Conservation (phyloP, 2,329 filamentous ascomycete genomes). For the Amylocarpus encephaloides region DNA sequence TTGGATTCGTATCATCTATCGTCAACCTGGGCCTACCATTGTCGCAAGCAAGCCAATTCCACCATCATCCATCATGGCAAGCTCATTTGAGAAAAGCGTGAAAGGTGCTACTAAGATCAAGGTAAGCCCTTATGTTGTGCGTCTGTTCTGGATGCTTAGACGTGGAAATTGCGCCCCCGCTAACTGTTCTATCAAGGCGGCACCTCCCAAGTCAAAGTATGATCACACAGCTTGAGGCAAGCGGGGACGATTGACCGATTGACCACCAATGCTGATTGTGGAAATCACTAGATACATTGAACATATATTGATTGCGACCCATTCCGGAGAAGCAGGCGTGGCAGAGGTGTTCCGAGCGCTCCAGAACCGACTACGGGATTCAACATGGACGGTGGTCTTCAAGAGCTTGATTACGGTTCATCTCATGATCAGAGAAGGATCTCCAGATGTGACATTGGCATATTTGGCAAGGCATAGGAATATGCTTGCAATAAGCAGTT, state of each 20-base stretch:
- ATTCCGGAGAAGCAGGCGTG: constrained; percentile 89
- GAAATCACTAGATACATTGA: constrained; percentile 56
- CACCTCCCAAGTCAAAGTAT: constrained; percentile 97
- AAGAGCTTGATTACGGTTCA: constrained; percentile 95
- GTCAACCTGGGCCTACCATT: background rate
- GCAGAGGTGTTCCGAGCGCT: constrained; percentile 92
- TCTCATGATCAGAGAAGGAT: constrained; percentile 94
- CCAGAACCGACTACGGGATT: constrained; percentile 82
- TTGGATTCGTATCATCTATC: no score
- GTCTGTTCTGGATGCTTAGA: background rate
- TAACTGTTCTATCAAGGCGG: constrained; percentile 52
- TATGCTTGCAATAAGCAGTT: constrained; percentile 79
- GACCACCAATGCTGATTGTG: constrained; percentile 14
- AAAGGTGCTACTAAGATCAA: constrained; percentile 99
- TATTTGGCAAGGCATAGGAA: constrained; percentile 79
- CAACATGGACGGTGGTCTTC: constrained; percentile 99
- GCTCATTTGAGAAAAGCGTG: constrained; percentile 97
- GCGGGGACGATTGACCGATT: background rate
- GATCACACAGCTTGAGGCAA: background rate
- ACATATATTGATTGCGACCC: constrained; percentile 90
- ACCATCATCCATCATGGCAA: constrained; percentile 52
- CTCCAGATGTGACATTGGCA: constrained; percentile 77
- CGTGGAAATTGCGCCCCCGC: constrained; percentile 8
- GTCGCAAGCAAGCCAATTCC: constrained; percentile 18
- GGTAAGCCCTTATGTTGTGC: constrained; percentile 42